Evolutionary conservation across 768 basidiomycete genomes (phyloP), one percentile per base, ranked within the genome.

Genomic region (Amanita subjunquillea): DNA sequence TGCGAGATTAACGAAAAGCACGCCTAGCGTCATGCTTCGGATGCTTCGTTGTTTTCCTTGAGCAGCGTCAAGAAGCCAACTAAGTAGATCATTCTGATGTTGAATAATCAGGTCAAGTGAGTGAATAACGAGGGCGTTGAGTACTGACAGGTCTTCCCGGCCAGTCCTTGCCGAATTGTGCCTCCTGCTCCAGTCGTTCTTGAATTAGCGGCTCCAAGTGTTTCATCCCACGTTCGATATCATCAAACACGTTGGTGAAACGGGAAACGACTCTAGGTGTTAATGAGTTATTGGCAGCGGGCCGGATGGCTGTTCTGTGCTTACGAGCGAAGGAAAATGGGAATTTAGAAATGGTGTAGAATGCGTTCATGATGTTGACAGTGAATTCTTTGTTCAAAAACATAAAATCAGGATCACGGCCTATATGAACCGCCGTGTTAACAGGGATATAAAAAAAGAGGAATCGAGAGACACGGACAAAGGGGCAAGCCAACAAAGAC

Each of bases 61-160:
- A 0, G 73, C 72, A 6, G 59, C 63, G 40, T 73, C 74, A 36
- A 78, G 64, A 9, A 77, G 61, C 75, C 75, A 80, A 15, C 69
- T 65, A 0, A 78, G 63, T n/a, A 78, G 55, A 51, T 78, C 76
- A 48, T 71, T 69, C 77, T 77, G 41, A 36, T 29, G 43, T 15
- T 15, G 29, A 8, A 36, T 23, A 13, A 38, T 7, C 23, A 10
- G 13, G 32, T 25, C 48, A 22, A 54, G 32, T 51, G 39, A 55
- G 17, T 6, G 30, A 32, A 25, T 8, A 17, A 8, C 7, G 15
- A 45, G 13, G 9, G 17, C 48, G 27, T n/a, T 12, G 20, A 23
- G 12, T 40, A 54, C 58, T 30, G 27, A 67, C 66, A 34, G 68
- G 68, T 57, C 64, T 69, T 0, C 56, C 64, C 13, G 59, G 55